Evolutionary conservation across 768 basidiomycete species (phyloP).

Genomic region (Phlebiopsis gigantea): DNA sequence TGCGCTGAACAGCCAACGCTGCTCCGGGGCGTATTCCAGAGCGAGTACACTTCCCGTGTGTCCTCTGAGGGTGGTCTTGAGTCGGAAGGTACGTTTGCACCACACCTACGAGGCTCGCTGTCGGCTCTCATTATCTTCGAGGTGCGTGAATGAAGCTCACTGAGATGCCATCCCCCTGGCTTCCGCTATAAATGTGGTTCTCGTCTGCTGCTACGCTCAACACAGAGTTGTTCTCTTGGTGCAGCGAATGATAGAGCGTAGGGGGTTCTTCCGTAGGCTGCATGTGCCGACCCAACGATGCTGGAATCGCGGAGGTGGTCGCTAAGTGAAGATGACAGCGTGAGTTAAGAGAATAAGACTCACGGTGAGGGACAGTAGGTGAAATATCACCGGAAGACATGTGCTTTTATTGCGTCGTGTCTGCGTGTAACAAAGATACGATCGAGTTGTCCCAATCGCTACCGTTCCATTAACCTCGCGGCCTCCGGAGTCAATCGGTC

Average conservation of each 20-base stretch:
- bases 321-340: neutral
- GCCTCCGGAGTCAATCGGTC: neutral
- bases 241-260: slow-evolving; percentile 59
- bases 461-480: neutral
- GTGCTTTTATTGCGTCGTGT: neutral
- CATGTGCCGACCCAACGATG: slow-evolving; percentile 10
- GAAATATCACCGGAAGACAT: neutral
- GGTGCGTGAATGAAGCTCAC: slow-evolving; percentile 34
- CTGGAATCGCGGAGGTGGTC: neutral
- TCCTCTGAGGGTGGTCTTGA: slow-evolving; percentile 66
- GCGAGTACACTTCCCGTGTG: slow-evolving; percentile 84
- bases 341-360: neutral
- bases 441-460: neutral
- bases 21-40: slow-evolving; percentile 68
- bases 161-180: slow-evolving; percentile 70
- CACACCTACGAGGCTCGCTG: slow-evolving; percentile 57
- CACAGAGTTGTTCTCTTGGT: slow-evolving; percentile 64
- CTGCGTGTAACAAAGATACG: neutral
- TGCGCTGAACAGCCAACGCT: slow-evolving; percentile 85
- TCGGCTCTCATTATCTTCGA: neutral
- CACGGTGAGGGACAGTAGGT: slow-evolving; percentile 12
- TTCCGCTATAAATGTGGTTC: slow-evolving; percentile 75
- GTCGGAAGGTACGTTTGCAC: slow-evolving; percentile 66
- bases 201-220: slow-evolving; percentile 71
- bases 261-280: slow-evolving; percentile 12